phyloP scores from a whole-genome alignment of 2,329 filamentous ascomycete genomes.

The Scedosporium boydii region DNA sequence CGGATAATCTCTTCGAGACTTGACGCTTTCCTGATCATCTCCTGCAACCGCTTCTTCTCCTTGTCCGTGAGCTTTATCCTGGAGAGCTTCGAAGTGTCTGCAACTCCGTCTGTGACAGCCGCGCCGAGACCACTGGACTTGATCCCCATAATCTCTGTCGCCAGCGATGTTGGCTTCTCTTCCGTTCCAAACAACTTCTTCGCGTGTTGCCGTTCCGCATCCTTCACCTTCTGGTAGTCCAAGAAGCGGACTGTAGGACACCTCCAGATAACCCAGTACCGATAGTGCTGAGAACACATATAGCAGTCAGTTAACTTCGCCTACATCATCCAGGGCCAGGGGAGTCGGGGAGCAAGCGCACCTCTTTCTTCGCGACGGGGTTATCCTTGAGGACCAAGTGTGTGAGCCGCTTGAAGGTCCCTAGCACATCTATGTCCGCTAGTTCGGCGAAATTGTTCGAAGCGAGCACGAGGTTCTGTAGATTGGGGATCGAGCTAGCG shows the following conservation, averaged over 20 bases:
- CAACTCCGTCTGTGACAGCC: conserved; percentile 14
- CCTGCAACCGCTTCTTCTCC: conserved; percentile 77
- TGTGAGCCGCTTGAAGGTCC: conserved; percentile 57
- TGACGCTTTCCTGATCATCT: conserved; percentile 79
- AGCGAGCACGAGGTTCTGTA: conserved; percentile 73
- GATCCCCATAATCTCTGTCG: conserved; percentile 73
- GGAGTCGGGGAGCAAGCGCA: conserved; percentile 30
- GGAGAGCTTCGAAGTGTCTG: conserved; percentile 50
- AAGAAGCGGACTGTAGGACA: conserved; percentile 80
- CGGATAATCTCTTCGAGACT: conserved; percentile 83
- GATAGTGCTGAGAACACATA: conserved; percentile 65
- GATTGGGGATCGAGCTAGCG: conserved; percentile 66
- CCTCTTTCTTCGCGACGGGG: conserved; percentile 86
- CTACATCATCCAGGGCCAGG: not conserved
- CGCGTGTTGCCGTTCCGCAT: conserved; percentile 69
- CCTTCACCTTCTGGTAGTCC: conserved; percentile 86
- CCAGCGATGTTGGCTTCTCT: conserved; percentile 70
- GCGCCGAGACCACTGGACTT: conserved; percentile 60
- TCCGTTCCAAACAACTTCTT: conserved; percentile 73
- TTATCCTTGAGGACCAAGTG: conserved; percentile 80
- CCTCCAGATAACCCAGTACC: conserved; percentile 83
- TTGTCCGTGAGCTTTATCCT: conserved; percentile 78
- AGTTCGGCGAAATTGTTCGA: conserved; percentile 77
- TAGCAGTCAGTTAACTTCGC: not conserved
- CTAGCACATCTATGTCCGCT: conserved; percentile 77